Percentiles rank a stretch among this genome's conserved stretches.
Evolutionary conservation across 208 protist species (phyloP).

Genomic region (Acanthamoeba healyi): DNA sequence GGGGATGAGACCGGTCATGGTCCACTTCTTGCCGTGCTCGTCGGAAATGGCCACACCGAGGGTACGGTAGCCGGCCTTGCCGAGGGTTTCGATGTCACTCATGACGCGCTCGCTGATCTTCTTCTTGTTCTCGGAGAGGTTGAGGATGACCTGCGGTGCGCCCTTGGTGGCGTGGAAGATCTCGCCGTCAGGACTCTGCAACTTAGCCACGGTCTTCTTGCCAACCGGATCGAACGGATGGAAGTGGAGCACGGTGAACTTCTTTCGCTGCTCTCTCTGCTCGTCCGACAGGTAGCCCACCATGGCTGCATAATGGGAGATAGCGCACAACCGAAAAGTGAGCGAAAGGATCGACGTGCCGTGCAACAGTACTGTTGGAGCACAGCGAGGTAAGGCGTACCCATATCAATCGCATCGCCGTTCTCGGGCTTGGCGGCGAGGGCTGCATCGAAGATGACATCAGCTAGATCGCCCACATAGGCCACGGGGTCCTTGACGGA

Average conservation of each 20-base stretch:
- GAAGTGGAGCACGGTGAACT: slow-evolving; percentile 58
- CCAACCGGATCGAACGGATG: slow-evolving; percentile 70
- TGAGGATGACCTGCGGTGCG: slow-evolving; percentile 79
- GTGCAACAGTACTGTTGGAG: background rate
- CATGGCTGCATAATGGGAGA: slow-evolving; percentile 24
- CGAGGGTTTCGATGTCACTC: slow-evolving; percentile 11
- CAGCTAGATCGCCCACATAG: slow-evolving; percentile 67
- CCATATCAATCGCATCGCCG: slow-evolving; percentile 81
- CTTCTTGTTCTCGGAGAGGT: slow-evolving; percentile 77
- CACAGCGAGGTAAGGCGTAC: background rate
- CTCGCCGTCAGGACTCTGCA: slow-evolving; percentile 64
- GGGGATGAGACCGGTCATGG: slow-evolving; percentile 93
- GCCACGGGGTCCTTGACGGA: slow-evolving; percentile 89
- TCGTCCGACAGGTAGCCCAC: slow-evolving; percentile 27
- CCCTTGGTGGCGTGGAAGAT: slow-evolving; percentile 93
- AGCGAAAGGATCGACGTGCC: too few relatives aligned
- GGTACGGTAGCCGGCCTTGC: slow-evolving; percentile 30
- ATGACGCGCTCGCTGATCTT: slow-evolving; percentile 84
- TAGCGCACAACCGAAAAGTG: background rate
- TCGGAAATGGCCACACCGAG: slow-evolving; percentile 53
- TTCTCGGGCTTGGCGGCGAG: slow-evolving; percentile 79
- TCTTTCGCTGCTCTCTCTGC: slow-evolving; percentile 23
- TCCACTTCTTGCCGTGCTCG: slow-evolving; percentile 81
- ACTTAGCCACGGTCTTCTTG: slow-evolving; percentile 77
- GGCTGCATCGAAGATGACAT: slow-evolving; percentile 77